Evolutionary conservation across 805 yeast species (phyloP).

Genomic region (Blastobotrys attinorum): DNA sequence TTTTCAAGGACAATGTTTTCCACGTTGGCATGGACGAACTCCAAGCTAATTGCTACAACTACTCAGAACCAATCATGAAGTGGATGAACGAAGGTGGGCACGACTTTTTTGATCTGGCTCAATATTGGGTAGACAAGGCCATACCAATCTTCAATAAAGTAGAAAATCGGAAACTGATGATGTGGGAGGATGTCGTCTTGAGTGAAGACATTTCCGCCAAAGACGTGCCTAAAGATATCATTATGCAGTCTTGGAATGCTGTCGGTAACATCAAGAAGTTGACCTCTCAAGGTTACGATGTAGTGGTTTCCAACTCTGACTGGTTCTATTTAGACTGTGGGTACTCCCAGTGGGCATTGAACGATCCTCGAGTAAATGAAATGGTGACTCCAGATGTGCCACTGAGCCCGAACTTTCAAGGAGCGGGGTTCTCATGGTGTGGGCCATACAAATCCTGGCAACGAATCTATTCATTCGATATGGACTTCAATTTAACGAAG

Average conservation of each 20-base stretch:
- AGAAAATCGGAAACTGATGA: constrained; percentile 27
- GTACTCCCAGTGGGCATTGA: constrained; percentile 32
- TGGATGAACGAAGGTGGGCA: constrained; percentile 28
- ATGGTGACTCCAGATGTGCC: constrained; percentile 10
- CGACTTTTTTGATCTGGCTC: constrained; percentile 28
- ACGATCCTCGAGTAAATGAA: constrained; percentile 30
- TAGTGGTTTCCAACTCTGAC: constrained; percentile 31
- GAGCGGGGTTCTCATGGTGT: constrained; percentile 35
- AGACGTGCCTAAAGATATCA: constrained; percentile 28
- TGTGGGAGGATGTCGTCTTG: constrained; percentile 36
- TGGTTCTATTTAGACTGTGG: constrained; percentile 38
- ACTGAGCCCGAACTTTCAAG: constrained; percentile 26
- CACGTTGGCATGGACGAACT: constrained; percentile 39
- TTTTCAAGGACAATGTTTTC: constrained; percentile 33
- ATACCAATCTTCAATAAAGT: constrained; percentile 28
- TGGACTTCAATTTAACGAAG: constrained; percentile 28
- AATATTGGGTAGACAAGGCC: constrained; percentile 32
- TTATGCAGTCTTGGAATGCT: constrained; percentile 33
- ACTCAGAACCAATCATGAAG: constrained; percentile 22
- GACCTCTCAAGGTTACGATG: constrained; percentile 32
- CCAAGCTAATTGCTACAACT: constrained; percentile 30
- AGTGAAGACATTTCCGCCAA: constrained; percentile 19
- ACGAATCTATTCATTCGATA: constrained; percentile 33
- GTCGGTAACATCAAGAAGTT: constrained; percentile 24
- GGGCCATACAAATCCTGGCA: constrained; percentile 40